These are phyloP conservation scores for Phytophthora sp. DNA, from an alignment of 352 stramenopile species.

Conservation along the genomic window DNA sequence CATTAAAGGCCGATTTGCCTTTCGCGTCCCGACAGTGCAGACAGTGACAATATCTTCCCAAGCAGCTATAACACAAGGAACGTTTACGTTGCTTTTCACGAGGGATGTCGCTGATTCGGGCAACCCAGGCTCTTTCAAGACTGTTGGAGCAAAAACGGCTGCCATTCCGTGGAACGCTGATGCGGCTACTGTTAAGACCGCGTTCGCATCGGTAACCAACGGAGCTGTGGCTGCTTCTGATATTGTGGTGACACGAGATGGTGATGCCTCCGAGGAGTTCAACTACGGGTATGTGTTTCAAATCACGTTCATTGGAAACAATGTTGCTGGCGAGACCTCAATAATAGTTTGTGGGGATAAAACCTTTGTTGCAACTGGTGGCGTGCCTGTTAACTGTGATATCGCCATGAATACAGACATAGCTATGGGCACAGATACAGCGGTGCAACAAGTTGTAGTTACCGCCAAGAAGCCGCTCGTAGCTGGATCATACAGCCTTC, in stretches of 20 bases:
- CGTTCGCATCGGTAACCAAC: constrained; percentile 34
- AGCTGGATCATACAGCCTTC: constrained; percentile 62
- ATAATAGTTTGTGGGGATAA: constrained; percentile 28
- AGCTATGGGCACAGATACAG: constrained; percentile 68
- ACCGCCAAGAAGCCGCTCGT: constrained; percentile 52
- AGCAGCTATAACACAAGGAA: constrained; percentile 59
- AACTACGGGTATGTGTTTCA: constrained; percentile 73
- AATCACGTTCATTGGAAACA: constrained; percentile 80
- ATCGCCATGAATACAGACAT: constrained; percentile 77
- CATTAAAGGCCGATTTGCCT: constrained; percentile 60
- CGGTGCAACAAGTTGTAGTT: constrained; percentile 73
- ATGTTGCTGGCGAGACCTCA: constrained; percentile 66
- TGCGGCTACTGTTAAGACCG: constrained; percentile 35
- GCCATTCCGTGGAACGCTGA: constrained; percentile 54
- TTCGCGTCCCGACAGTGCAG: constrained; percentile 76
- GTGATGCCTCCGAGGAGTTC: constrained; percentile 60
- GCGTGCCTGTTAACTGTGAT: constrained; percentile 40
- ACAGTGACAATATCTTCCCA: constrained; percentile 63
- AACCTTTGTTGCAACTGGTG: constrained; percentile 48
- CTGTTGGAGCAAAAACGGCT: constrained; percentile 21
- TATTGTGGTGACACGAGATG: constrained; percentile 77
- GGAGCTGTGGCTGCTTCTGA: constrained; percentile 45
- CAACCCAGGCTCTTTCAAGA: constrained; percentile 30
- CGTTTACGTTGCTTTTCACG: constrained; percentile 53
- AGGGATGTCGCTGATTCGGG: constrained; percentile 31